Conservation (phyloP, 2,329 filamentous ascomycete species). For the Hypoxylon sp. region DNA sequence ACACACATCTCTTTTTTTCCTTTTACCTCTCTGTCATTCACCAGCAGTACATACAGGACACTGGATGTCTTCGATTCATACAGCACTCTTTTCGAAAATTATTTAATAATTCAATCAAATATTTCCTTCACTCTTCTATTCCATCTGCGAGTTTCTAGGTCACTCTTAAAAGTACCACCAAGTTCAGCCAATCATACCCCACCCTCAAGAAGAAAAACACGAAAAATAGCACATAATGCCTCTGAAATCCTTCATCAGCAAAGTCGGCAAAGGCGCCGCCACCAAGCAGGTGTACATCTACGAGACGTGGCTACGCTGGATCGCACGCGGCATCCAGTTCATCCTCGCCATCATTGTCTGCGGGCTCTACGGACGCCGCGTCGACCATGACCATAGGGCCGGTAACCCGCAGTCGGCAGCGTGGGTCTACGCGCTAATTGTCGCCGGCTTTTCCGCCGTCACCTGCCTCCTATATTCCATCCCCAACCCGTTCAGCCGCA, state of each 20-base stretch:
- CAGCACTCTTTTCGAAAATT: slow-evolving; percentile 30
- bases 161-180: not conserved
- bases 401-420: slow-evolving; percentile 64
- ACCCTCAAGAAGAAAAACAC: not conserved
- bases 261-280: slow-evolving; percentile 60
- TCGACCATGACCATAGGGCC: slow-evolving; percentile 61
- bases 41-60: slow-evolving; percentile 29
- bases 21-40: slow-evolving; percentile 9
- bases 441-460: slow-evolving; percentile 68
- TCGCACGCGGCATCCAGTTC: slow-evolving; percentile 77
- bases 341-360: slow-evolving; percentile 77
- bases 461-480: slow-evolving; percentile 63
- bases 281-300: slow-evolving; percentile 64
- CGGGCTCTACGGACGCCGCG: slow-evolving; percentile 77
- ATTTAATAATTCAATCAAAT: slow-evolving; percentile 29
- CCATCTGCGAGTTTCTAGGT: slow-evolving; percentile 7
- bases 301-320: slow-evolving; percentile 63
- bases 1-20: slow-evolving; percentile 19
- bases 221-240: slow-evolving; percentile 36
- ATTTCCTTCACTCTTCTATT: slow-evolving; percentile 7
- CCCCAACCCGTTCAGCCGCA: slow-evolving; percentile 53
- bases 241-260: slow-evolving; percentile 46
- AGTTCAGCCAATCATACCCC: not conserved
- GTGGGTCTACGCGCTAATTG: slow-evolving; percentile 76
- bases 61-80: slow-evolving; percentile 42